phyloP scores from a whole-genome alignment of 768 basidiomycete species.

The Amanita molliuscula region DNA sequence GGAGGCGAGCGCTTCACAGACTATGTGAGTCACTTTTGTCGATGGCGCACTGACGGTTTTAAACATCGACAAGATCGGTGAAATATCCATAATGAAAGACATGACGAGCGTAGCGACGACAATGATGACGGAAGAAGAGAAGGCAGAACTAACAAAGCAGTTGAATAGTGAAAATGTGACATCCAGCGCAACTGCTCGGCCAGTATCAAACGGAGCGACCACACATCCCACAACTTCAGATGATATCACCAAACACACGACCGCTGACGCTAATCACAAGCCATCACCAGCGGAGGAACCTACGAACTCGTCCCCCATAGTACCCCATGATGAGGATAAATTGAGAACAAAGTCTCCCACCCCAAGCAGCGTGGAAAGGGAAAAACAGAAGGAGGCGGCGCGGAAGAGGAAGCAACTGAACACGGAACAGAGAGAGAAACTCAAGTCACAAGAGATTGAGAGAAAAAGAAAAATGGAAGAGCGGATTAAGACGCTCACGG shows the following conservation, averaged over 20 bases:
- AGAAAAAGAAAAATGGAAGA: constrained; percentile 70
- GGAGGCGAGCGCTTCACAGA: constrained; percentile 88
- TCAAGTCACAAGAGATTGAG: constrained; percentile 75
- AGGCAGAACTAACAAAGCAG: constrained; percentile 74
- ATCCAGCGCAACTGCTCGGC: neutral
- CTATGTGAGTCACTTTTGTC: constrained; percentile 50
- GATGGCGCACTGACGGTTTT: neutral
- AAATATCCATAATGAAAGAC: constrained; percentile 92
- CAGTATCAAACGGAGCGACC: neutral
- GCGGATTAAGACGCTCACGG: constrained; percentile 62
- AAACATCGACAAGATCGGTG: constrained; percentile 63
- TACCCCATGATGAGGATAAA: neutral
- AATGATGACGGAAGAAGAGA: constrained; percentile 90
- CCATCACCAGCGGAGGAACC: constrained; percentile 9
- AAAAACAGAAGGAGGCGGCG: constrained; percentile 33
- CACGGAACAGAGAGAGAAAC: constrained; percentile 78
- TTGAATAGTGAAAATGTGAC: constrained; percentile 32
- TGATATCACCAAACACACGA: constrained; percentile 9
- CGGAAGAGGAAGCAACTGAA: constrained; percentile 45
- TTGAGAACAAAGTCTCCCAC: constrained; percentile 11
- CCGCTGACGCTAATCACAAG: constrained; percentile 4
- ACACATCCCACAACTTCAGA: constrained; percentile 6
- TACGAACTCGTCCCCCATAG: neutral
- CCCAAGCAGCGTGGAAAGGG: constrained; percentile 22
- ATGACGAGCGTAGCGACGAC: constrained; percentile 79